These are phyloP conservation scores for Coniochaeta ligniaria DNA, from an alignment of 2,329 filamentous ascomycete genomes.

Conservation along the genomic window DNA sequence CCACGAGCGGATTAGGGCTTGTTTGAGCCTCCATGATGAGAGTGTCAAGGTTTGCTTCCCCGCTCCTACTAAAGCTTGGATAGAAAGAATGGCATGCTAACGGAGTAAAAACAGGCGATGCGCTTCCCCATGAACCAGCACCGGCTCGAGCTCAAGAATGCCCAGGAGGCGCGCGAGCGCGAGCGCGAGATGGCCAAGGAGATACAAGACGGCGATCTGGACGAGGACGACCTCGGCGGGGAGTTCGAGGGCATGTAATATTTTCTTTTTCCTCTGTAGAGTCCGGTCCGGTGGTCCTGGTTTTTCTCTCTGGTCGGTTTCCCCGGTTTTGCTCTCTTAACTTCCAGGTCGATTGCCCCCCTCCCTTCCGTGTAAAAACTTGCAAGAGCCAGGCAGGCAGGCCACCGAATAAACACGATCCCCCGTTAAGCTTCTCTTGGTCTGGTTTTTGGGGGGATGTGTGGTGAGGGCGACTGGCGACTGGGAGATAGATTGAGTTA, in stretches of 20 bases:
- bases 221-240: conserved; percentile 91
- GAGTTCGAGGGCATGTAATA: conserved; percentile 92
- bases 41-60: conserved; percentile 74
- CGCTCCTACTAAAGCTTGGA: neutral
- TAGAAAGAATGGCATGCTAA: neutral
- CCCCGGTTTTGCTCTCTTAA: no score
- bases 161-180: conserved; percentile 92
- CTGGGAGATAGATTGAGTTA: no score
- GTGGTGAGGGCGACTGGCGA: no score
- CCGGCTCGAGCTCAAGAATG: conserved; percentile 92
- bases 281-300: neutral
- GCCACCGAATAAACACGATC: no score
- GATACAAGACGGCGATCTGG: conserved; percentile 94
- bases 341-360: no score
- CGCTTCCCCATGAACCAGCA: conserved; percentile 99
- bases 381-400: neutral
- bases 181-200: conserved; percentile 98
- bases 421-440: no score
- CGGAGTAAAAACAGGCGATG: conserved; percentile 65
- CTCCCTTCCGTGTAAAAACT: conserved; percentile 11
- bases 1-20: conserved; percentile 91
- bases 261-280: conserved; percentile 3
- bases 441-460: no score
- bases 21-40: conserved; percentile 88
- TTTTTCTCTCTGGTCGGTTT: neutral